Evolutionary conservation across 2,329 filamentous ascomycete species (phyloP), one percentile per base, ranked within the genome.

Genomic region (Aureobasidium leucospermi): DNA sequence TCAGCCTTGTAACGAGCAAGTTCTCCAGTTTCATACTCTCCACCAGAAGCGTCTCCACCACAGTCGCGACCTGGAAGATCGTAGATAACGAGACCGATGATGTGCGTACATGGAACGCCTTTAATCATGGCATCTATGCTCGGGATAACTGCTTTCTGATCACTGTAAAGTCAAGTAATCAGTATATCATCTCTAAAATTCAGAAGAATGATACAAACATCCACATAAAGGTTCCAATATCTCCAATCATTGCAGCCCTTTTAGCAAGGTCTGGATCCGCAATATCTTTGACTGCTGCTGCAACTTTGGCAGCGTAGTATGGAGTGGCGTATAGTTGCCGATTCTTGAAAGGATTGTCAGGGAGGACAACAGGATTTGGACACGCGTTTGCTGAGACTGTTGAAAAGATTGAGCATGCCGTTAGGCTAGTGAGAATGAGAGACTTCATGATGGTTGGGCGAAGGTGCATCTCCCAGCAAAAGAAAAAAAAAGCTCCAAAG

Each of bases 321-420:
- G 34, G 48, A 51, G 48, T 51, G 34, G 48, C 48, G 48, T 51
- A 51, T 51, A 51, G 48, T 51, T 51, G 48, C 19, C 48, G 48
- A 15, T 4, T 29, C 34, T 51, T 51, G 34, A 51, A 51, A 51
- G 48, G 32, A 51, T 51, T 51, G 16, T 51, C 34, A 51, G 48
- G 48, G 32, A 51, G 48, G 19, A 39, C 10, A 51, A 51, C 48
- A 51, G 48, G 48, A n/a, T 51, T 51, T 38, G 34, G 48, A 51
- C 48, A 51, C 32, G 48, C 48, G n/a, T 28, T 51, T 48, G 15
- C 28, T 32, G 9, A 32, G 45, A 19, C 45, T 31, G 23, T 46
- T 31, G 23, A 46, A 46, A 46, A 46, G 43, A 46, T 29, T 13
- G 23, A 46, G 43, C 23, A 46, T 46, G 43, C 43, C 43, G 43